phyloP scores from a whole-genome alignment of 169 alveolate species.

The Hepatocystis sp. region DNA sequence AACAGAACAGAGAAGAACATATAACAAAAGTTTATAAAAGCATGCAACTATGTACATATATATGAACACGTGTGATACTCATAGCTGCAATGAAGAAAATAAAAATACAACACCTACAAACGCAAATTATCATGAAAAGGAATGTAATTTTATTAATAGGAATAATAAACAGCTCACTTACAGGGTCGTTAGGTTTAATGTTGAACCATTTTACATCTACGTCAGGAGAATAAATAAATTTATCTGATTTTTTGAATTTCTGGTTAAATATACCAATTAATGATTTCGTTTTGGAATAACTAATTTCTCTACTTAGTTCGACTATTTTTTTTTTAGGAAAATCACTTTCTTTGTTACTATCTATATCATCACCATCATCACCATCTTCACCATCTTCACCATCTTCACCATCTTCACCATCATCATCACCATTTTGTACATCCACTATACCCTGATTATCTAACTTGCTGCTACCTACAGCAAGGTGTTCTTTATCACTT shows the following conservation, averaged over 20 bases:
- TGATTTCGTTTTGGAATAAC: conserved; percentile 48
- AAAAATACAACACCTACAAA: no score
- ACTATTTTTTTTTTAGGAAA: conserved; percentile 1
- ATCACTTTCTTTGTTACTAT: neutral
- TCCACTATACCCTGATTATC: neutral
- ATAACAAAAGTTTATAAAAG: no score
- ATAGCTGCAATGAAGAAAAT: no score
- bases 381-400: conserved; percentile 8
- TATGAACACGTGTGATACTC: no score
- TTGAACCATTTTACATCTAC: conserved; percentile 46
- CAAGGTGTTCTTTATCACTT: neutral
- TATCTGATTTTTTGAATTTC: conserved; percentile 53
- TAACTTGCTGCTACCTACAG: no score
- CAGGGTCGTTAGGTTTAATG: conserved; percentile 33
- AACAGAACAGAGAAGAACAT: no score
- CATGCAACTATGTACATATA: no score
- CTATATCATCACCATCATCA: neutral
- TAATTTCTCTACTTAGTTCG: conserved; percentile 12
- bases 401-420: conserved; percentile 14
- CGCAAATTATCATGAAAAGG: no score
- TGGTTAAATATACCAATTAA: conserved; percentile 29
- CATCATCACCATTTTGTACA: neutral
- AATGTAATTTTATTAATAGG: no score
- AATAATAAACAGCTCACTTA: no score
- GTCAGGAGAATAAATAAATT: conserved; percentile 35